Evolutionary conservation across 1,284 basidiomycete species (phyloP).

Genomic region (Hymenochaete sp.): DNA sequence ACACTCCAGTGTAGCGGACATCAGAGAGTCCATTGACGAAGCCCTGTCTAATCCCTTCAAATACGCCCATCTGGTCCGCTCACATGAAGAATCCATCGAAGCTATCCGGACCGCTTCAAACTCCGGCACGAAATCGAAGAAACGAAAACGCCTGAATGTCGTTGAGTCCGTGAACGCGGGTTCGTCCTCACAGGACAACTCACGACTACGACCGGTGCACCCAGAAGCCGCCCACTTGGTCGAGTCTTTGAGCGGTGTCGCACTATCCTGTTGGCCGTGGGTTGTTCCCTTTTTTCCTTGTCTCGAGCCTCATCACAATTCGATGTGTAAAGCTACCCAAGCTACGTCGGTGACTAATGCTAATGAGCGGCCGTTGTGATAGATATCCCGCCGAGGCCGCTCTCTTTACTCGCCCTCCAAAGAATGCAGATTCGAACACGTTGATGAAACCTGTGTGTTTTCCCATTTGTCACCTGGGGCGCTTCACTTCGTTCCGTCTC

Average conservation of each 20-base stretch:
- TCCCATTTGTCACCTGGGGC: conserved; percentile 17
- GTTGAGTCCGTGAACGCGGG: no score
- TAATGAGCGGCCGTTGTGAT: conserved; percentile 5
- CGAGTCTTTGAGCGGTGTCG: no score
- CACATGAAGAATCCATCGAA: conserved; percentile 42
- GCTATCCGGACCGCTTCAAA: conserved; percentile 39
- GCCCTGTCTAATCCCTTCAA: conserved; percentile 48
- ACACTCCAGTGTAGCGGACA: conserved; percentile 54
- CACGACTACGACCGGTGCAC: conserved; percentile 36
- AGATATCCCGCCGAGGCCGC: conserved; percentile 47
- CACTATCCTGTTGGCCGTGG: conserved; percentile 54
- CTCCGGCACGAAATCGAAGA: conserved; percentile 18
- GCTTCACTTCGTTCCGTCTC: no score
- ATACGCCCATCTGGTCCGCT: conserved; percentile 45
- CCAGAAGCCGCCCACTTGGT: conserved; percentile 37
- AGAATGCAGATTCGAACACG: conserved; percentile 57
- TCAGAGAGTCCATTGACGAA: conserved; percentile 37
- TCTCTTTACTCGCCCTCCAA: conserved; percentile 53
- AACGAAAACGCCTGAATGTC: conserved; percentile 29
- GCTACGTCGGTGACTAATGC: not conserved
- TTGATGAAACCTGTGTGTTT: conserved; percentile 36
- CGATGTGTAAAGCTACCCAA: not conserved
- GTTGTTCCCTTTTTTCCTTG: conserved; percentile 19
- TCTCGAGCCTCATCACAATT: not conserved
- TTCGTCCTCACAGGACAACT: conserved; percentile 34